phyloP scores from a whole-genome alignment of 768 basidiomycete species.

The Leccinum olivaceopallidum region DNA sequence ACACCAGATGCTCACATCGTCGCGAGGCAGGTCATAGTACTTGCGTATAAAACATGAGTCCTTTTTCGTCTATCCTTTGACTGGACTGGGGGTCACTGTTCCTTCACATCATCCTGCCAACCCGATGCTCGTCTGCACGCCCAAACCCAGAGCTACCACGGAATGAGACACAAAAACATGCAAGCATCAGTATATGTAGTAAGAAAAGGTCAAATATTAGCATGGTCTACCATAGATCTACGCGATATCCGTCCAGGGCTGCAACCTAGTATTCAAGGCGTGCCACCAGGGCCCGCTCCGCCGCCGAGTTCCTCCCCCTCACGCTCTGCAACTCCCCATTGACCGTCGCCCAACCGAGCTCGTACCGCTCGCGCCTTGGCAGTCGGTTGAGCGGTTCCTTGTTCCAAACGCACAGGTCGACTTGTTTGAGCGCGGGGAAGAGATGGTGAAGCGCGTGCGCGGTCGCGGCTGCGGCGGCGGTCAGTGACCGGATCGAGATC shows the following conservation, averaged over 20 bases:
- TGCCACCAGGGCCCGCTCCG: background rate
- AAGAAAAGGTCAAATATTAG: background rate
- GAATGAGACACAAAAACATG: background rate
- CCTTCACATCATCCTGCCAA: too few species aligned
- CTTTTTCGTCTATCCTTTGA: too few species aligned
- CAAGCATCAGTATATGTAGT: too few species aligned
- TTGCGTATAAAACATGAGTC: background rate
- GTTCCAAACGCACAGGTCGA: constrained; percentile 23
- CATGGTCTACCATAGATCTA: background rate
- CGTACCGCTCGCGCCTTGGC: constrained; percentile 11
- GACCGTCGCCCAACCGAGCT: constrained; percentile 20
- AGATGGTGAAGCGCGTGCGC: constrained; percentile 13
- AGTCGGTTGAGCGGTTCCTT: constrained; percentile 15
- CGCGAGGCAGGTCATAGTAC: background rate
- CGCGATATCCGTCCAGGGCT: too few species aligned
- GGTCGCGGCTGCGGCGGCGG: constrained; percentile 10
- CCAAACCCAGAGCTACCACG: too few species aligned
- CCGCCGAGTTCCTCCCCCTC: background rate
- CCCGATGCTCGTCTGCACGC: too few species aligned
- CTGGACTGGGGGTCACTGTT: too few species aligned
- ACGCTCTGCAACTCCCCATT: constrained; percentile 13
- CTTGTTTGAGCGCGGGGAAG: constrained; percentile 21
- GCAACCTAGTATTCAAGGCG: background rate
- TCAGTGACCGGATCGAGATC: constrained; percentile 7
- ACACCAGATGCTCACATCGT: background rate